Evolutionary conservation across 2,329 filamentous ascomycete species (phyloP).

Genomic region (Nectriaceae sp.): DNA sequence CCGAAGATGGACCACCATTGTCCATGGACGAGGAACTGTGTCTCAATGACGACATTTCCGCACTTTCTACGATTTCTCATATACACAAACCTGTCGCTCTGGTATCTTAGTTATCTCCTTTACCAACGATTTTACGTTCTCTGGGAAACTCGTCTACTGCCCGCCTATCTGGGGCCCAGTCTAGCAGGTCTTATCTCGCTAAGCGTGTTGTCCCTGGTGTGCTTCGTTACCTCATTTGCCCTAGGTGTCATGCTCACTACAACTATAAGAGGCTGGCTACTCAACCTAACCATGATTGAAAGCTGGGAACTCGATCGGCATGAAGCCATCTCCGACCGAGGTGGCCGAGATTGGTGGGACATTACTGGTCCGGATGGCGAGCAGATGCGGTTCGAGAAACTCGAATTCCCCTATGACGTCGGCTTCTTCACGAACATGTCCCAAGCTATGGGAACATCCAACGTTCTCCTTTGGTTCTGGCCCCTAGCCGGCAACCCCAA

Average conservation of each 20-base stretch:
- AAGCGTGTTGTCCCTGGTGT: constrained; percentile 59
- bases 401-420: constrained; percentile 83
- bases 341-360: constrained; percentile 48
- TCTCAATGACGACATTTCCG: constrained; percentile 78
- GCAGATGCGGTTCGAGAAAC: constrained; percentile 55
- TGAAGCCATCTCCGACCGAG: constrained; percentile 54
- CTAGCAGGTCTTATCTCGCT: constrained; percentile 60
- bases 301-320: constrained; percentile 72
- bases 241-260: constrained; percentile 67
- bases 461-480: constrained; percentile 67
- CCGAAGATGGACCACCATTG: constrained; percentile 88
- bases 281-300: constrained; percentile 82
- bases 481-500: constrained; percentile 60
- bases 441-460: constrained; percentile 73
- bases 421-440: constrained; percentile 73
- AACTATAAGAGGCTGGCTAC: constrained; percentile 59
- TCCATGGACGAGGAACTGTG: constrained; percentile 82
- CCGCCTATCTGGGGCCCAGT: constrained; percentile 73
- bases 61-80: constrained; percentile 80
- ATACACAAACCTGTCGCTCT: constrained; percentile 67
- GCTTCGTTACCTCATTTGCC: constrained; percentile 60
- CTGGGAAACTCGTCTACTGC: constrained; percentile 67
- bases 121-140: constrained; percentile 58
- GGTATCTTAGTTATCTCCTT: constrained; percentile 62
- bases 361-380: constrained; percentile 36